Conservation (phyloP, 768 basidiomycete species). For the Suillus tomentosus region DNA sequence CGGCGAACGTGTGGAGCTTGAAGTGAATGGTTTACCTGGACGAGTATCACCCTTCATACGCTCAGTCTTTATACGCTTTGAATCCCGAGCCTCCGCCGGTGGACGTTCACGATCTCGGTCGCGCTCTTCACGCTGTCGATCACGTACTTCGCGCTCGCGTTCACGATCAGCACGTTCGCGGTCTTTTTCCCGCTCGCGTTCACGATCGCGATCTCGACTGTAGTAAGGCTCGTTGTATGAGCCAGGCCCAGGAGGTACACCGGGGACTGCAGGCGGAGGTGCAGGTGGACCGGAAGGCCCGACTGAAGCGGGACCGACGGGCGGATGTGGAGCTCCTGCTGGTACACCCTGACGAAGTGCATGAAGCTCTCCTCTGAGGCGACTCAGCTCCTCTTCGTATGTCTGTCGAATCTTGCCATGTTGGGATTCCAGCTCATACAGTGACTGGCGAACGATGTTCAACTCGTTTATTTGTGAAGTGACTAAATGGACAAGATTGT, state of each 20-base stretch:
- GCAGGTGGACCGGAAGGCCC: constrained; percentile 37
- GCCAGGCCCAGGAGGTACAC: constrained; percentile 33
- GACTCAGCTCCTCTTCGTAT: constrained; percentile 82
- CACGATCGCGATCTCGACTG: constrained; percentile 38
- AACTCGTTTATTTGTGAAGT: constrained; percentile 86
- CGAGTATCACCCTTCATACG: constrained; percentile 44
- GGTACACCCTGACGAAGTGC: constrained; percentile 45
- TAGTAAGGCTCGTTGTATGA: constrained; percentile 42
- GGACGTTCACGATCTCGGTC: constrained; percentile 51
- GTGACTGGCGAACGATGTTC: constrained; percentile 82
- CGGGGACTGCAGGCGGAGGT: constrained; percentile 33
- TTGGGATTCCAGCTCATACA: constrained; percentile 90
- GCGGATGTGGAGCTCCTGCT: constrained; percentile 36
- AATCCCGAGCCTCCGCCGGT: constrained; percentile 48
- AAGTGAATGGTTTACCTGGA: constrained; percentile 38
- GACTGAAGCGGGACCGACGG: constrained; percentile 35
- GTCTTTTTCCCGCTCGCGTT: constrained; percentile 44
- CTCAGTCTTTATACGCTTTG: constrained; percentile 62
- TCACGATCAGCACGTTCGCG: constrained; percentile 44
- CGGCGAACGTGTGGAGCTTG: constrained; percentile 29
- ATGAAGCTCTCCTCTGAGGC: constrained; percentile 70
- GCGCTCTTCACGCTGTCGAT: constrained; percentile 39
- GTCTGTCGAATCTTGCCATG: constrained; percentile 84
- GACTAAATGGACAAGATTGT: constrained; percentile 44
- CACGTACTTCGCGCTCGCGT: constrained; percentile 40